Conservation (phyloP, 2,329 filamentous ascomycete species). For the Eurotiales sp. region DNA sequence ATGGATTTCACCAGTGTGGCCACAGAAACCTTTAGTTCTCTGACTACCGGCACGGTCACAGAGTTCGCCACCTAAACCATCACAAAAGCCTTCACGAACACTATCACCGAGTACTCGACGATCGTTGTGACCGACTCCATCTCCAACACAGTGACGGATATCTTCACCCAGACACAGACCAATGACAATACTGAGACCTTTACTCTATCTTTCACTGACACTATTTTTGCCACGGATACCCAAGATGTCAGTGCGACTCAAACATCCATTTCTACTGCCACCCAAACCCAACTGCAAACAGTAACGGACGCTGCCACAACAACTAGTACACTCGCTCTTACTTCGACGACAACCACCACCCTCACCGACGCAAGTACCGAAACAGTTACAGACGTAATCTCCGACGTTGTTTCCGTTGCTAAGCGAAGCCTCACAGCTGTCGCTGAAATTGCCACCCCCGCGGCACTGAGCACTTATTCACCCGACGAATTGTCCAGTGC, state of each 20-base stretch:
- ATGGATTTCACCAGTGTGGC: background rate
- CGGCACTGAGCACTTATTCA: background rate
- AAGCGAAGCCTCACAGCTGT: background rate
- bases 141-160: background rate
- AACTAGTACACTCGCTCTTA: background rate
- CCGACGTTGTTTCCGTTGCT: background rate
- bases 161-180: background rate
- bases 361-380: background rate
- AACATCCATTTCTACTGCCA: background rate
- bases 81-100: background rate
- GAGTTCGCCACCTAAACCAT: background rate
- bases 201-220: background rate
- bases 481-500: conserved; percentile 1
- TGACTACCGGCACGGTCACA: background rate
- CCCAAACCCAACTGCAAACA: background rate
- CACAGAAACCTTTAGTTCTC: background rate
- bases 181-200: background rate
- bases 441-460: background rate
- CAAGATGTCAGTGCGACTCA: background rate
- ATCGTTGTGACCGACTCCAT: background rate
- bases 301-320: background rate
- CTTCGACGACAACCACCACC: background rate
- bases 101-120: background rate
- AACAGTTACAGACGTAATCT: background rate
- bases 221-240: background rate